Base-by-base conservation (phyloP, 78 protist genomes). In the Cavenderia fasciculata region DNA sequence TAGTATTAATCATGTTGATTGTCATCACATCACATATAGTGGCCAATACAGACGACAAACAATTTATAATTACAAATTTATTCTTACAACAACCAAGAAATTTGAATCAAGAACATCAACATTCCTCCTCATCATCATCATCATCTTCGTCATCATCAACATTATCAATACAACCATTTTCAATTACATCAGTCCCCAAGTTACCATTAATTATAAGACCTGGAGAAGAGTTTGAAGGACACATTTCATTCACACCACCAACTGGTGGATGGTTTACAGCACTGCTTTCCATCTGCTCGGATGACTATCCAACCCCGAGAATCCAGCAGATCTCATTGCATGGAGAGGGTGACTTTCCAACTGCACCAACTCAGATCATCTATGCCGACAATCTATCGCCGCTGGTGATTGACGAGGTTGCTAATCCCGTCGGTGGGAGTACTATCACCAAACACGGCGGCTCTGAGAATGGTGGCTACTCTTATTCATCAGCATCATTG, bases 341-440 rank as follows among this genome's bases (percentile, higher is more conserved):
- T 82, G 90, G 90, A 14, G 78, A 82, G 43, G 90, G 90, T 68
- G 90, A 82, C 41, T 38, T 62, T 40, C 76, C 78, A 16, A 56
- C 90, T 4, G 23, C 78, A 10, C 90, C 90, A 23, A 34, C 90
- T 4, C 90, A 82, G 57, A 82, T 82, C 8, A 82, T 82, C 2
- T 82, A 82, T 23, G 29, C 76, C 0, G 59, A 68, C 41, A 79
- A 66, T 44, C 76, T 68, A 52, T 49, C 61, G 56, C 90, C 90
- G 56, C 34, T 82, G 0, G 61, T 82, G 18, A 68, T 65, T 29
- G 69, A 65, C n/a, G n/a, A n/a, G n/a, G n/a, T n/a, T n/a, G n/a
- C n/a, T n/a, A n/a, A n/a, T n/a, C n/a, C n/a, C n/a, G n/a, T n/a
- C n/a, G n/a, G n/a, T n/a, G n/a, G n/a, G n/a, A n/a, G n/a, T n/a